Evolutionary conservation across 805 yeast species (phyloP), one percentile per base, ranked within the genome.

Genomic region (Nakazawaea ambrosiae): DNA sequence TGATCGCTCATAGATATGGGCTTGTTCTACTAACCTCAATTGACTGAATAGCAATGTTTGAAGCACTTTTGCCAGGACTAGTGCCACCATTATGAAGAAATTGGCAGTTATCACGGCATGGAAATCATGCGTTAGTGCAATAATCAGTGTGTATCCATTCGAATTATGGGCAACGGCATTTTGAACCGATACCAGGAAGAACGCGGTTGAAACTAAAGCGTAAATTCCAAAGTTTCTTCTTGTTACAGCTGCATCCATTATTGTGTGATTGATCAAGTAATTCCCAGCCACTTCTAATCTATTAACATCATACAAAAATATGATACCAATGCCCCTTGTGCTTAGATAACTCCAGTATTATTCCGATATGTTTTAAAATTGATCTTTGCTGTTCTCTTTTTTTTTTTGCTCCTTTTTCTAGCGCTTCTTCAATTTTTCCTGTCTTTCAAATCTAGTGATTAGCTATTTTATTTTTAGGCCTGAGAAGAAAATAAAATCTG

Each of bases 1-100:
- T 36, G 74, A 66, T 53, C 77, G 69, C 53, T 73, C 94, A 54
- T 68, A 73, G 36, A 75, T 67, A 51, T 82, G 89, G 47, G 89
- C 95, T 37, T 70, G 57, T 54, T 90, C 98, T 24, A 83, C 68
- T 12, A 77, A 58, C 40, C 95, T 65, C 36, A 90, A 60, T 40
- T 76, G 78, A 0, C 96, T 96, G 61, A 88, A 87, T 26, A 86
- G 48, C 0, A 78, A 2, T 20, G 57, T 44, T 33, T 78, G 81
- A 0, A 78, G 45, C 7, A 67, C 29, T 44, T 74, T 73, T 24
- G 77, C 81, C 12, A 68, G 12, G 3, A 58, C 24, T 11, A 64
- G 42, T 6, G 55, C 40, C 33, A 50, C 26, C 23, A 53, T 51
- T 8, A 77, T 54, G 14, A 68, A 45, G 56, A 79, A 66, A 41